Evolutionary conservation across 352 stramenopile genomes (phyloP), one percentile per base, ranked within the genome.

Genomic region (Globisporangium carolinianum): DNA sequence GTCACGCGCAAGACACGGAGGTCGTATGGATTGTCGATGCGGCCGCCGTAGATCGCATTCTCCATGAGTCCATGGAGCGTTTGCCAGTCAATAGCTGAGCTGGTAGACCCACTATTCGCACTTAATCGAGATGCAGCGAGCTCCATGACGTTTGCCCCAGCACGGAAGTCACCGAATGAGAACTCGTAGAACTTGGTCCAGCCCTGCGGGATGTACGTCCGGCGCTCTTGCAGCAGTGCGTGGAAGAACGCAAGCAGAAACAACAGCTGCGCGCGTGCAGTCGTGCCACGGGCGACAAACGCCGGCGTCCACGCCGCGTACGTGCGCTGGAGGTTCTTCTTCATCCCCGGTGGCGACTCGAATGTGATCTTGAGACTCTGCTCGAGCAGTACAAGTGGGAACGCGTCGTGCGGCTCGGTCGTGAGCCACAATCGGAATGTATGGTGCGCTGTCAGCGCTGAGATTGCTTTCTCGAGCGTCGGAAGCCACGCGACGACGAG

Each of bases 181-280:
- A 98, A 98, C 67, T 98, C 94, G 74, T 98, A 98, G 51, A 96
- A 95, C 58, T 98, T 98, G 32, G 91, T 98, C 94, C 94, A 98
- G 18, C 95, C 94, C 66, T 98, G 94, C 4, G 92, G 95, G 46
- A 97, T 95, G 63, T 97, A 98, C 32, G 82, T 98, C n/a, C 89
- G 73, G 24, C 84, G 63, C 51, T 94, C 84, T 39, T 94, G 84
- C 4, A 93, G 60, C 9, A 94, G 53, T 32, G 86, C 87, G 56
- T 98, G 94, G 64, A 98, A 94, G 53, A 88, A 91, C 0, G 89
- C 86, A 51, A 98, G 65, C 48, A 97, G 53, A 54, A 98, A 98
- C 10, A 95, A 71, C 15, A 95, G 49, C 45, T 95, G 85, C 0
- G 82, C 80, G 15, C 85, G 70, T 12, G 70, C 57, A 1, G 63